phyloP scores from a whole-genome alignment of 352 stramenopile species.

The Phytophthora meadii region DNA sequence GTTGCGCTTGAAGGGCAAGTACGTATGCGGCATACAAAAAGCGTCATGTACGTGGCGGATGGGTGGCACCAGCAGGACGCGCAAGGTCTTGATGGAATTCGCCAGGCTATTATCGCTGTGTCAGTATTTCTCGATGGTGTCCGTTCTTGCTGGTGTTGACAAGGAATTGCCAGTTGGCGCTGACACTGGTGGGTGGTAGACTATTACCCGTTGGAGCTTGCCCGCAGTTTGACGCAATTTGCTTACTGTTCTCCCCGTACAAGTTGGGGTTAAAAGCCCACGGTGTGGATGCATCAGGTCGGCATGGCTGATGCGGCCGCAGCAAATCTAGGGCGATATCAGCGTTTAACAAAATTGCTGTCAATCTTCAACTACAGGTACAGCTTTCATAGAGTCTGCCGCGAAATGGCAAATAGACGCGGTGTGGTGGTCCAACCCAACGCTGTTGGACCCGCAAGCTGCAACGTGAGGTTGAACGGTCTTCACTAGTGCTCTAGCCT shows the following conservation, averaged over 20 bases:
- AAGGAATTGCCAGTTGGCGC: no score
- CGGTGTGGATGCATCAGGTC: no score
- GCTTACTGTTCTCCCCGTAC: no score
- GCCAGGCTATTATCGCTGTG: neutral
- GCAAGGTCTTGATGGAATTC: constrained; percentile 4
- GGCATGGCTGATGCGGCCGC: neutral
- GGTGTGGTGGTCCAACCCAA: no score
- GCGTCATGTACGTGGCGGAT: constrained; percentile 3
- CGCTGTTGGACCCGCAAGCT: neutral
- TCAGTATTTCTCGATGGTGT: neutral
- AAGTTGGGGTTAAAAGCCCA: no score
- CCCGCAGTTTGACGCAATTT: neutral
- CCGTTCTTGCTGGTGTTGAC: no score
- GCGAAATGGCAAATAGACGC: no score
- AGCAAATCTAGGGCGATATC: neutral
- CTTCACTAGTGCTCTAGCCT: neutral
- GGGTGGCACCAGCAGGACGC: constrained; percentile 7
- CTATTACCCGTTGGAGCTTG: neutral
- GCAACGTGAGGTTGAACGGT: neutral
- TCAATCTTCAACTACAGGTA: no score
- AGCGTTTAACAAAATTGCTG: constrained; percentile 4
- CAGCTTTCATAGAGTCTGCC: no score
- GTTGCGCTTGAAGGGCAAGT: constrained; percentile 11
- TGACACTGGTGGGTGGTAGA: neutral
- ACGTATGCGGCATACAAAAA: constrained; percentile 7